These are phyloP conservation scores for Phialophora chinensis DNA, from an alignment of 2,329 filamentous ascomycete genomes.

Conservation along the genomic window DNA sequence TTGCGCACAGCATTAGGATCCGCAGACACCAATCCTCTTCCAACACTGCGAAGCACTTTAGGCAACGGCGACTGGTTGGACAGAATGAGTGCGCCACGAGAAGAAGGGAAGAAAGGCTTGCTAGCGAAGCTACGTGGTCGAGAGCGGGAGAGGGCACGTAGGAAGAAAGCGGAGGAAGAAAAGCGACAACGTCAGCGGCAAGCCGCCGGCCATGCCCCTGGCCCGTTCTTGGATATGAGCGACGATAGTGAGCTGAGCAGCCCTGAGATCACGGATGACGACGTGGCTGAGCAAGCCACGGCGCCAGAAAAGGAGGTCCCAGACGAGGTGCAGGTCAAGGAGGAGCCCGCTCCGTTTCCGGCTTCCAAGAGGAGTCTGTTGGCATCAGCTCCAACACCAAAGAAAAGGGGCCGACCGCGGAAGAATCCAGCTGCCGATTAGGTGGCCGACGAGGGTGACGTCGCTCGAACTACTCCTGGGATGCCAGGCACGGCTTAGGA, in stretches of 20 bases:
- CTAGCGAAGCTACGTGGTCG: conserved; percentile 38
- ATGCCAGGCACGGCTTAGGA: background rate
- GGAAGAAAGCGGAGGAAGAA: conserved; percentile 39
- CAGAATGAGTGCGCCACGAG: conserved; percentile 63
- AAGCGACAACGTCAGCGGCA: conserved; percentile 34
- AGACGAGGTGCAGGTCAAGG: conserved; percentile 24
- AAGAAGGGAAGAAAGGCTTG: conserved; percentile 42
- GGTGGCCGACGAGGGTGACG: background rate
- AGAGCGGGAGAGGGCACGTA: conserved; percentile 38
- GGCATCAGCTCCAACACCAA: conserved; percentile 14
- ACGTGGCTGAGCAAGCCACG: conserved; percentile 25
- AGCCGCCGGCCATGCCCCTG: conserved; percentile 11
- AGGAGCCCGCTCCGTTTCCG: conserved; percentile 25
- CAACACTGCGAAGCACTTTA: conserved; percentile 61
- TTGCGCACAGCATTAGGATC: conserved; percentile 61
- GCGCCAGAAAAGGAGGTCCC: background rate
- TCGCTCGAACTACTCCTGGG: background rate
- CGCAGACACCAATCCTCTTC: conserved; percentile 47
- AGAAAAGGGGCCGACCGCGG: conserved; percentile 33
- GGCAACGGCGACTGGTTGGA: conserved; percentile 67
- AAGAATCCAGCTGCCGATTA: conserved; percentile 19
- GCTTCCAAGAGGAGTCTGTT: conserved; percentile 1
- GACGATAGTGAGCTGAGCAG: conserved; percentile 36
- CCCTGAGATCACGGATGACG: conserved; percentile 33
- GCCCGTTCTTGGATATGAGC: conserved; percentile 28